These are phyloP conservation scores for Nakaseomyces uthaithaninus DNA, from an alignment of 1,139 yeast genomes.

Conservation along the genomic window DNA sequence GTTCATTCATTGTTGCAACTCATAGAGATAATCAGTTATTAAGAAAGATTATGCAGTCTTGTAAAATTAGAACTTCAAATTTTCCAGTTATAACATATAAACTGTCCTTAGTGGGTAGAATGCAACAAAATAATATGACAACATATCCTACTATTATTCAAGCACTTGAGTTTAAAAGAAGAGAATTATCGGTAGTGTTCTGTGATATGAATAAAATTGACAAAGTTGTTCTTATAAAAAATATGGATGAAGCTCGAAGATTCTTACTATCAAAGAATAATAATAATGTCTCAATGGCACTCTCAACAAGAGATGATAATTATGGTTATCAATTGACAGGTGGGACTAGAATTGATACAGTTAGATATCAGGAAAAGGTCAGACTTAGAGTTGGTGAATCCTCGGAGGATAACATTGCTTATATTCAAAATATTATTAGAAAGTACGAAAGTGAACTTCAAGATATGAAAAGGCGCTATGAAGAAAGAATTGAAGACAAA, in stretches of 20 bases:
- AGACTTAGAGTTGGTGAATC: slow-evolving; percentile 22
- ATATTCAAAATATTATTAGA: slow-evolving; percentile 23
- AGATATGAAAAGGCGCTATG: slow-evolving; percentile 15
- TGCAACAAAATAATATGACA: not conserved
- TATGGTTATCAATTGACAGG: slow-evolving; percentile 43
- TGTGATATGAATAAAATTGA: slow-evolving; percentile 63
- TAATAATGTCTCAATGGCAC: slow-evolving; percentile 42
- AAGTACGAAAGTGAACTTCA: slow-evolving; percentile 23
- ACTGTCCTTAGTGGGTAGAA: slow-evolving; percentile 30
- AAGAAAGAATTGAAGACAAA: slow-evolving; percentile 13
- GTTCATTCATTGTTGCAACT: slow-evolving; percentile 60
- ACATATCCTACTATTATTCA: slow-evolving; percentile 46
- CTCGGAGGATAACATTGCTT: slow-evolving; percentile 21
- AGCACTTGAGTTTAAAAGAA: slow-evolving; percentile 47
- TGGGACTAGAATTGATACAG: slow-evolving; percentile 52
- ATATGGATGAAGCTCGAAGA: slow-evolving; percentile 44
- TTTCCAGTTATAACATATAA: slow-evolving; percentile 45
- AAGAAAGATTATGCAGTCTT: slow-evolving; percentile 37
- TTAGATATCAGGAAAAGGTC: slow-evolving; percentile 34
- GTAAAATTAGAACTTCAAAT: slow-evolving; percentile 21
- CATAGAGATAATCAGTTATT: slow-evolving; percentile 52
- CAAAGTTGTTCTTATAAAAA: slow-evolving; percentile 44
- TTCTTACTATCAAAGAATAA: slow-evolving; percentile 33
- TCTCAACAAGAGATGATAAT: slow-evolving; percentile 38
- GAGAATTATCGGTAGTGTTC: slow-evolving; percentile 49